Conservation (phyloP, 176 grass and related monocot genomes). For the Oryza brachyantha region DNA sequence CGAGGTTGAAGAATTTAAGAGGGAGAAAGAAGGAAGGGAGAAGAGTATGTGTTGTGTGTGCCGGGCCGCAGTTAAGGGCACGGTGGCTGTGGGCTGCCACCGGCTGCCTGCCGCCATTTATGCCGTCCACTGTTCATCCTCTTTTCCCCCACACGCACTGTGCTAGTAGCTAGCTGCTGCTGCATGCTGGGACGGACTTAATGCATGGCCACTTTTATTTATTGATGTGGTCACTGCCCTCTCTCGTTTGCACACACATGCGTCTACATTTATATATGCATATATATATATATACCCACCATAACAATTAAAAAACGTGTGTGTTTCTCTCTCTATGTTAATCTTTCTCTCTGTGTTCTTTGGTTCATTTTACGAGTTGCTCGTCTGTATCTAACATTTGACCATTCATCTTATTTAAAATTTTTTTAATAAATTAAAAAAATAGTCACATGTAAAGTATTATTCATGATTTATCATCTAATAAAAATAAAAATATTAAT, state of each 20-base stretch:
- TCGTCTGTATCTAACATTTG: too few relatives aligned
- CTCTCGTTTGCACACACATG: background rate
- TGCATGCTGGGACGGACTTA: constrained; percentile 20
- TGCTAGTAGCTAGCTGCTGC: background rate
- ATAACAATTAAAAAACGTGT: background rate
- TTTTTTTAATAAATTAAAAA: too few relatives aligned
- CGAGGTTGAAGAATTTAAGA: too few relatives aligned
- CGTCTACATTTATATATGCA: background rate
- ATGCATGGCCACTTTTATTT: constrained; percentile 22
- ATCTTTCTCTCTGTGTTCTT: background rate
- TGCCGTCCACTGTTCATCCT: constrained; percentile 45
- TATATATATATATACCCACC: background rate
- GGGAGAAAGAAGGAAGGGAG: too few relatives aligned
- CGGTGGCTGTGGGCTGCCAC: constrained; percentile 39
- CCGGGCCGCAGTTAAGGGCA: constrained; percentile 32
- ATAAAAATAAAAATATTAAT: too few relatives aligned
- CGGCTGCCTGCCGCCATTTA: constrained; percentile 58
- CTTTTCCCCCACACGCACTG: background rate
- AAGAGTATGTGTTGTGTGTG: background rate
- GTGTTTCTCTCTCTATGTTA: background rate
- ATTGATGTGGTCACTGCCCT: constrained; percentile 33
- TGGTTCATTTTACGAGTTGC: too few relatives aligned
- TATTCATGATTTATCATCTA: too few relatives aligned
- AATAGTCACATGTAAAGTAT: too few relatives aligned
- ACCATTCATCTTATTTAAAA: too few relatives aligned